Percentiles rank a stretch among this genome's conserved stretches.
Conservation (phyloP, 1,139 yeast genomes). For the Lodderomyces elongisporus region DNA sequence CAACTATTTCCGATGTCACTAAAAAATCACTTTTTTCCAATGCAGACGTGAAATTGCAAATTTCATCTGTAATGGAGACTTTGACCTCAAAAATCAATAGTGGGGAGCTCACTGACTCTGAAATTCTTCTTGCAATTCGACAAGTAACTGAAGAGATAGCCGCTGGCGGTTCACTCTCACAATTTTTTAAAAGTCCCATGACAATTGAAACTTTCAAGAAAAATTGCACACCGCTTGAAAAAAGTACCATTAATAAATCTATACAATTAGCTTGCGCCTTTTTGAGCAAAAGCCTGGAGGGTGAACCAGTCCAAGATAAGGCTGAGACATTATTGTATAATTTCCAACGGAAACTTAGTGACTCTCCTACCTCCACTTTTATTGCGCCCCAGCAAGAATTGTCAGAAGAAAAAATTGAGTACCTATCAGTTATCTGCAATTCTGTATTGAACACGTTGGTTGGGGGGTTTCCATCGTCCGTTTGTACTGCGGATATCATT, state of each 20-base stretch:
- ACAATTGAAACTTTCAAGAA: not conserved
- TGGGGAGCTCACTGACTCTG: constrained; percentile 23
- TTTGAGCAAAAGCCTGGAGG: not conserved
- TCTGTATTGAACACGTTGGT: constrained; percentile 29
- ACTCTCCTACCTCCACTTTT: no score
- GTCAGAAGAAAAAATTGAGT: constrained; percentile 15
- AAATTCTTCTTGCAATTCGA: constrained; percentile 33
- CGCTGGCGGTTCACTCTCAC: constrained; percentile 16
- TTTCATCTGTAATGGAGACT: constrained; percentile 26
- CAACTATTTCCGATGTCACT: no score
- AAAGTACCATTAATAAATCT: not conserved
- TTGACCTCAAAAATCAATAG: constrained; percentile 19
- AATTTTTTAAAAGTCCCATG: constrained; percentile 13
- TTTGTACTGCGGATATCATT: constrained; percentile 14
- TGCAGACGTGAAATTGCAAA: constrained; percentile 22
- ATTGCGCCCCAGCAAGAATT: constrained; percentile 21
- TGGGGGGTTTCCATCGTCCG: constrained; percentile 19
- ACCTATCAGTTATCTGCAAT: constrained; percentile 26
- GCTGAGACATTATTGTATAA: constrained; percentile 10
- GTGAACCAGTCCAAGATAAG: not conserved
- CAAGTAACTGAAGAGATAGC: constrained; percentile 41
- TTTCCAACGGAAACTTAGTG: not conserved
- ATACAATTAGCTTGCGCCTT: not conserved
- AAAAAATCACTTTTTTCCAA: constrained; percentile 9
- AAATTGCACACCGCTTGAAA: not conserved